Percentiles rank a stretch among this genome's conserved stretches.
These are phyloP conservation scores for Linum lewisii DNA, from an alignment of 345 rosid species.

Conservation along the genomic window DNA sequence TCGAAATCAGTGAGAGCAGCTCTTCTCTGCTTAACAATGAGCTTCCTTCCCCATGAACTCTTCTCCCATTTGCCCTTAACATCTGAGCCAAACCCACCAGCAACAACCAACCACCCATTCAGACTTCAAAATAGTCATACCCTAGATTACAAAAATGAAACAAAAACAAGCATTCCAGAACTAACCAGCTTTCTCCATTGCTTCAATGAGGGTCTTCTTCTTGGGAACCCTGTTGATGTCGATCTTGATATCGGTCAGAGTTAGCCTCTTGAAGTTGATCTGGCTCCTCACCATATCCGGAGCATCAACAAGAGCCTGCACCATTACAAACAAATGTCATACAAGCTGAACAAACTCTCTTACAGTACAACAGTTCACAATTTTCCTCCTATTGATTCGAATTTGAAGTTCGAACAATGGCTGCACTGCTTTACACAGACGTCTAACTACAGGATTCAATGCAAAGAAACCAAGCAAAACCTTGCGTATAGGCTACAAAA, in stretches of 20 bases:
- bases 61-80: conserved; percentile 21
- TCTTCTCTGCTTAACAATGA: conserved; percentile 12
- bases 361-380: too few species aligned
- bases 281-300: conserved; percentile 24
- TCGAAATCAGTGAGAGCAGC: conserved; percentile 15
- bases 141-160: not conserved
- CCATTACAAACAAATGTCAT: not conserved
- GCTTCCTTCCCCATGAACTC: conserved; percentile 20
- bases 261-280: conserved; percentile 22
- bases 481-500: too few species aligned
- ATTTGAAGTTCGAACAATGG: too few species aligned
- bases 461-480: too few species aligned
- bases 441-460: too few species aligned
- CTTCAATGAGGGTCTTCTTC: conserved; percentile 15
- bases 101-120: too few species aligned
- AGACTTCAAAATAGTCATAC: not conserved
- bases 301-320: conserved; percentile 21
- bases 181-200: conserved; percentile 21
- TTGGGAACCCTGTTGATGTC: conserved; percentile 19
- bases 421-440: too few species aligned
- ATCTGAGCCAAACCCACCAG: conserved; percentile 7
- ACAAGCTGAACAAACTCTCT: not conserved
- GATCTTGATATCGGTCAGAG: conserved; percentile 18
- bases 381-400: too few species aligned
- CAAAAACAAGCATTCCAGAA: not conserved